Evolutionary conservation across 352 stramenopile genomes (phyloP).

Genomic region (Phytophthora fragariaefolia): DNA sequence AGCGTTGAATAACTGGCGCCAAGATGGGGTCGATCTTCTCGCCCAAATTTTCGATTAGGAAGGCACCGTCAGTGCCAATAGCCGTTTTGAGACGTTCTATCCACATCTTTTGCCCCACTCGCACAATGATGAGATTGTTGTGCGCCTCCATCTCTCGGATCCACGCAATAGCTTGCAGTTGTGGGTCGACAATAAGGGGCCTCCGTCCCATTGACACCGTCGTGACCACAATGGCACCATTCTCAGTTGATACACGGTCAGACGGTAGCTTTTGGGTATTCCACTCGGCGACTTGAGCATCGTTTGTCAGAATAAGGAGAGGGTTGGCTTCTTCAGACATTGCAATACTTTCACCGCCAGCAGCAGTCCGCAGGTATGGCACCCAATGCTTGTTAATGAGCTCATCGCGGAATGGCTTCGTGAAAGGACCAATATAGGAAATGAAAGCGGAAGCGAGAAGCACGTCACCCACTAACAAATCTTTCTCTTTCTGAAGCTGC

Average conservation of each 20-base stretch:
- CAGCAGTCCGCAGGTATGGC: conserved; percentile 88
- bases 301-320: conserved; percentile 91
- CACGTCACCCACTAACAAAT: conserved; percentile 94
- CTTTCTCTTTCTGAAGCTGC: conserved; percentile 91
- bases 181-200: conserved; percentile 94
- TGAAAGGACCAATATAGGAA: conserved; percentile 96
- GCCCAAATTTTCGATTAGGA: conserved; percentile 95
- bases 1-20: conserved; percentile 94
- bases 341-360: conserved; percentile 86
- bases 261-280: conserved; percentile 93
- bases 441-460: conserved; percentile 95
- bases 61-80: conserved; percentile 93
- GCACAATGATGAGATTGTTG: conserved; percentile 94
- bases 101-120: conserved; percentile 94
- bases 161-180: conserved; percentile 95
- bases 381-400: conserved; percentile 95
- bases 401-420: conserved; percentile 94
- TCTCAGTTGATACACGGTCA: conserved; percentile 94
- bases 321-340: conserved; percentile 93
- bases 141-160: conserved; percentile 93
- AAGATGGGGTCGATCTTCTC: conserved; percentile 96
- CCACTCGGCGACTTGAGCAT: conserved; percentile 94
- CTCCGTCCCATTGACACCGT: conserved; percentile 90
- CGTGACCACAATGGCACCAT: conserved; percentile 93
- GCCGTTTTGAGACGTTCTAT: conserved; percentile 93